These are phyloP conservation scores for Daedalea quercina DNA, from an alignment of 768 basidiomycete genomes.

Conservation along the genomic window DNA sequence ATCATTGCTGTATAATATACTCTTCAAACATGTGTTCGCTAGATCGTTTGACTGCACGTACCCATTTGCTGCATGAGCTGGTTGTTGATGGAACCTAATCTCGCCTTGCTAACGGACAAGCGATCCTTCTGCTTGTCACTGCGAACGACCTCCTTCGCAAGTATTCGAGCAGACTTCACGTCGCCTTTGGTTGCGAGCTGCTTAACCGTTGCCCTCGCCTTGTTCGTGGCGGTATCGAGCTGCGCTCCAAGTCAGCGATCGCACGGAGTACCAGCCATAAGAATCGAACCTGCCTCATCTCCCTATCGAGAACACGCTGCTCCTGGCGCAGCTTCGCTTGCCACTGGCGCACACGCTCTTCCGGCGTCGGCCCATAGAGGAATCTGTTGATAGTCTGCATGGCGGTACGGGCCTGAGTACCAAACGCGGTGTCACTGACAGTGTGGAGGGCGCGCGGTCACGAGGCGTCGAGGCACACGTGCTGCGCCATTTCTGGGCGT, in stretches of 20 bases:
- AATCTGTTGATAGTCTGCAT: constrained; percentile 92
- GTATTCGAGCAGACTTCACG: constrained; percentile 83
- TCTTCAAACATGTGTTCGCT: not conserved
- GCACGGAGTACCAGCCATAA: constrained; percentile 6
- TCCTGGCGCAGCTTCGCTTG: constrained; percentile 81
- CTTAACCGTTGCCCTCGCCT: constrained; percentile 77
- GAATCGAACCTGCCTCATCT: constrained; percentile 85
- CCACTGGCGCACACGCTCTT: constrained; percentile 91
- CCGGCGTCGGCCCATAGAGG: constrained; percentile 92
- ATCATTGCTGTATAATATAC: constrained; percentile 79
- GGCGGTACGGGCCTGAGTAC: constrained; percentile 4
- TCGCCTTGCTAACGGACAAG: constrained; percentile 87
- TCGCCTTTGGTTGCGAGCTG: constrained; percentile 89
- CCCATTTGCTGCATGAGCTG: constrained; percentile 91
- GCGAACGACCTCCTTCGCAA: constrained; percentile 91
- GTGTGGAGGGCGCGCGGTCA: too few species aligned
- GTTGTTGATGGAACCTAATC: constrained; percentile 82
- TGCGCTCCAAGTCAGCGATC: constrained; percentile 24
- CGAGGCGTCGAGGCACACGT: not conserved
- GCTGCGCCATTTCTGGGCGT: not conserved
- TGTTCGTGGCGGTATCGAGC: constrained; percentile 78
- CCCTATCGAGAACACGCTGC: constrained; percentile 79
- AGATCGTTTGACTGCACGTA: constrained; percentile 33
- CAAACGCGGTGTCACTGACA: too few species aligned
- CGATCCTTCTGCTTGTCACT: constrained; percentile 93